These are phyloP conservation scores for Singerocomus inundabilis DNA, from an alignment of 1,284 basidiomycete species.

Conservation along the genomic window DNA sequence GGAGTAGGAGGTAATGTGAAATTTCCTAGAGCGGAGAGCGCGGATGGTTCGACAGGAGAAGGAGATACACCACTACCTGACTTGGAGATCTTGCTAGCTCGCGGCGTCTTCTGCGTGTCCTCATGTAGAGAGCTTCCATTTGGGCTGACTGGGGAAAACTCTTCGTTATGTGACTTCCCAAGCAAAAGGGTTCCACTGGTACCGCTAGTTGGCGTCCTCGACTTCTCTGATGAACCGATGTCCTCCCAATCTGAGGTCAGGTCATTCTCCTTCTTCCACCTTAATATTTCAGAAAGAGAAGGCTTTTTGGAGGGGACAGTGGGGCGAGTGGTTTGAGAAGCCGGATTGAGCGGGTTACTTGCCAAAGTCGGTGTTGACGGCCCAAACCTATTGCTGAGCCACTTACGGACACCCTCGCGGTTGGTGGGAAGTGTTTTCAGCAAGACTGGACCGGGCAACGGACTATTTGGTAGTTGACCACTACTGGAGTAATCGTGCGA, in stretches of 20 bases:
- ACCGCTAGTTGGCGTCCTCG: conserved; percentile 48
- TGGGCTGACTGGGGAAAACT: conserved; percentile 27
- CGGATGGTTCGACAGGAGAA: conserved; percentile 26
- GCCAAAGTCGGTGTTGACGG: conserved; percentile 43
- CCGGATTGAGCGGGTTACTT: conserved; percentile 35
- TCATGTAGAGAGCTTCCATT: conserved; percentile 26
- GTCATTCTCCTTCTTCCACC: conserved; percentile 52
- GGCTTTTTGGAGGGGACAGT: conserved; percentile 50
- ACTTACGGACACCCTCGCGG: conserved; percentile 72
- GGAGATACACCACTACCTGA: conserved; percentile 22
- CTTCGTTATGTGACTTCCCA: conserved; percentile 27
- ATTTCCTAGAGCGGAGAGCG: conserved; percentile 20
- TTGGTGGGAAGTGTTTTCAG: conserved; percentile 64
- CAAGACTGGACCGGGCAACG: conserved; percentile 38
- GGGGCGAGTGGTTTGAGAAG: conserved; percentile 30
- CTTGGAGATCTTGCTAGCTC: conserved; percentile 35
- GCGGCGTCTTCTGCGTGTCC: conserved; percentile 29
- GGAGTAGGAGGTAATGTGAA: conserved; percentile 39
- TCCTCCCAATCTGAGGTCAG: conserved; percentile 65
- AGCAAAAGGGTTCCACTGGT: conserved; percentile 40
- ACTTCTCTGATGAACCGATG: conserved; percentile 42
- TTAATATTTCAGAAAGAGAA: conserved; percentile 62
- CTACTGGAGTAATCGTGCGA: conserved; percentile 51
- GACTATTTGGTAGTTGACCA: conserved; percentile 37
- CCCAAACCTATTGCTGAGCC: conserved; percentile 61